These are phyloP conservation scores for Candida sp. DNA, from an alignment of 1,139 yeast species.

Conservation along the genomic window DNA sequence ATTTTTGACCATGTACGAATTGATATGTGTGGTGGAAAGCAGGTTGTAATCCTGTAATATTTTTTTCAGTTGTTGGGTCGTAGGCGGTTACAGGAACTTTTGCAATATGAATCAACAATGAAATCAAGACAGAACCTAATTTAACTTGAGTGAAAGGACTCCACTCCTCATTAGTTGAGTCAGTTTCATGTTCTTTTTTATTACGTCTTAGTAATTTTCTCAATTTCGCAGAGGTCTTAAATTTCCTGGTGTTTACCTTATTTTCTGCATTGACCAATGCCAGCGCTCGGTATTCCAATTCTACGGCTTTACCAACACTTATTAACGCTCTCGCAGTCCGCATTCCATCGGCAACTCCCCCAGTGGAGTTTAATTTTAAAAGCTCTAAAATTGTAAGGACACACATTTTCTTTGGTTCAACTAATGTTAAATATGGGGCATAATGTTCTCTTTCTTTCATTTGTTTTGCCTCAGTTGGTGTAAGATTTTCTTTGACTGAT, in stretches of 20 bases:
- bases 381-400: constrained; percentile 83
- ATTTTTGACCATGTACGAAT: constrained; percentile 69
- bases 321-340: constrained; percentile 80
- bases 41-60: constrained; percentile 72
- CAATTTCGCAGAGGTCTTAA: constrained; percentile 38
- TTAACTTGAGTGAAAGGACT: constrained; percentile 63
- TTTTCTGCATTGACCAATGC: constrained; percentile 57
- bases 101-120: constrained; percentile 78
- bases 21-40: constrained; percentile 91
- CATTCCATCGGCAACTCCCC: constrained; percentile 82
- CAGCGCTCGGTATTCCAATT: constrained; percentile 76
- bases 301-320: constrained; percentile 81
- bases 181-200: constrained; percentile 10
- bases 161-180: constrained; percentile 28
- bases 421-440: constrained; percentile 74
- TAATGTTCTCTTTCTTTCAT: constrained; percentile 57
- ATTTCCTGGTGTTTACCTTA: constrained; percentile 36
- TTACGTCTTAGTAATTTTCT: constrained; percentile 33
- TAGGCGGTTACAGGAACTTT: constrained; percentile 72
- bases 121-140: constrained; percentile 76
- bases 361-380: constrained; percentile 68
- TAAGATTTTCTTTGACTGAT: constrained; percentile 13
- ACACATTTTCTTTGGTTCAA: constrained; percentile 77
- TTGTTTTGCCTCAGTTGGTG: constrained; percentile 27
- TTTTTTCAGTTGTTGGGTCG: constrained; percentile 73